Percentiles rank a stretch among this genome's conserved stretches.
Conservation (phyloP, 306 rosid genomes). For the Betula pendula region DNA sequence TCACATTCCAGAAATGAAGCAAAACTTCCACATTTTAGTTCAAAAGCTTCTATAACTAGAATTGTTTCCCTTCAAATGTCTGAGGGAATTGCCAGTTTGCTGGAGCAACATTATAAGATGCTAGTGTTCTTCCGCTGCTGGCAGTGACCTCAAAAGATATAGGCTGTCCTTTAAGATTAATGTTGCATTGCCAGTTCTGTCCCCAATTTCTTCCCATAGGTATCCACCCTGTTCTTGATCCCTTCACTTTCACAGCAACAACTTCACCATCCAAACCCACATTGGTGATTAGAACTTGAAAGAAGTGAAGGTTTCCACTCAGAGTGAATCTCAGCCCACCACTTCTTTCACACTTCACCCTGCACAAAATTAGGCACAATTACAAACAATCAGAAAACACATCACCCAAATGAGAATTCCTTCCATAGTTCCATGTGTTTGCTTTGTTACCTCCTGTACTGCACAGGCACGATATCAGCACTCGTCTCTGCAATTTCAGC, state of each 20-base stretch:
- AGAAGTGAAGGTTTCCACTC: slow-evolving; percentile 71
- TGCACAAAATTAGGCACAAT: slow-evolving; percentile 36
- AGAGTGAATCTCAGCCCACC: slow-evolving; percentile 80
- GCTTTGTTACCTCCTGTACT: slow-evolving; percentile 74
- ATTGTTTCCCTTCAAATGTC: slow-evolving; percentile 90
- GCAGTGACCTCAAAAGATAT: slow-evolving; percentile 85
- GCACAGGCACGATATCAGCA: slow-evolving; percentile 91
- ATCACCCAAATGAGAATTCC: too few species aligned
- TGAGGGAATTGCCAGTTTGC: slow-evolving; percentile 76
- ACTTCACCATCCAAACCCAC: slow-evolving; percentile 92
- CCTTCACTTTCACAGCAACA: slow-evolving; percentile 89
- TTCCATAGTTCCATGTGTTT: neutral
- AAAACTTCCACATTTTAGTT: neutral
- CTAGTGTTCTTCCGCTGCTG: slow-evolving; percentile 65
- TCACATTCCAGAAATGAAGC: slow-evolving; percentile 27
- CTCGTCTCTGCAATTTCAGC: slow-evolving; percentile 68
- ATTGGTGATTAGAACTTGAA: slow-evolving; percentile 74
- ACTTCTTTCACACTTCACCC: slow-evolving; percentile 78
- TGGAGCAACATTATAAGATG: slow-evolving; percentile 86
- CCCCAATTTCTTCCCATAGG: slow-evolving; percentile 96
- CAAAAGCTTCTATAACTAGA: slow-evolving; percentile 37
- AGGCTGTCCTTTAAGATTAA: slow-evolving; percentile 78
- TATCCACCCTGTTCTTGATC: slow-evolving; percentile 94
- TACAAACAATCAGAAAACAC: too few species aligned
- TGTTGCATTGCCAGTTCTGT: slow-evolving; percentile 83